Evolutionary conservation across 306 rosid species (phyloP), one percentile per base, ranked within the genome.

Genomic region (Medicago arabica): DNA sequence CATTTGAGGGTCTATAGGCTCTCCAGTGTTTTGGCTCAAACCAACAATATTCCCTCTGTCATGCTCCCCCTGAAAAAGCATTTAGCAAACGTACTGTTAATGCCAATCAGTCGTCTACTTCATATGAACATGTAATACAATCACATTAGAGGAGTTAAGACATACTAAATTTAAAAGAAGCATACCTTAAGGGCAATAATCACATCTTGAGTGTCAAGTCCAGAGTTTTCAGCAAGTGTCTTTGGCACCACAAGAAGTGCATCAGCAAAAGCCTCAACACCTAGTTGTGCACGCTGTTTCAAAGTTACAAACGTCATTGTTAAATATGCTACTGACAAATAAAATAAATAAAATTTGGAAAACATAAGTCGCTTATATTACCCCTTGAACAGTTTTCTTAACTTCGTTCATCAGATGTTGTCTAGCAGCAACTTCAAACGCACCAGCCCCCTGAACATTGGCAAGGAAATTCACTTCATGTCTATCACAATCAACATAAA

Each of bases 161-260:
- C 17, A 31, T 5, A 66, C 39, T 16, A 38, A 38, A 55, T 66
- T 36, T 5, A 53, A 34, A 23, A 31, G 47, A 41, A 74, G 23
- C 57, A 55, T 85, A 94, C 98, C 78, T 78, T 88, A 38, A 94
- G 96, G 67, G 97, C 78, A 83, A 94, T 91, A 63, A 95, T 89
- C 79, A 81, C 97, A 86, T 95, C 97, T 80, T 90, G 98, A 3
- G 96, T 92, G 85, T 95, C 98, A 40, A 95, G 96, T 18, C 98
- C 98, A 9, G 97, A 89, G 84, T 95, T 95, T 83, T 92, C 98
- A 61, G 97, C 96, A 10, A 95, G 98, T 47, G 96, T 95, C 86
- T 92, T 95, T 43, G 98, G 98, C 67, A 95, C 86, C 87, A 89
- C 98, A 64, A 95, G 98, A 83, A 95, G 98, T 31, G 98, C 97